Base-by-base conservation (phyloP, 2,329 filamentous ascomycete genomes). In the Sclerotiophoma versabilis region DNA sequence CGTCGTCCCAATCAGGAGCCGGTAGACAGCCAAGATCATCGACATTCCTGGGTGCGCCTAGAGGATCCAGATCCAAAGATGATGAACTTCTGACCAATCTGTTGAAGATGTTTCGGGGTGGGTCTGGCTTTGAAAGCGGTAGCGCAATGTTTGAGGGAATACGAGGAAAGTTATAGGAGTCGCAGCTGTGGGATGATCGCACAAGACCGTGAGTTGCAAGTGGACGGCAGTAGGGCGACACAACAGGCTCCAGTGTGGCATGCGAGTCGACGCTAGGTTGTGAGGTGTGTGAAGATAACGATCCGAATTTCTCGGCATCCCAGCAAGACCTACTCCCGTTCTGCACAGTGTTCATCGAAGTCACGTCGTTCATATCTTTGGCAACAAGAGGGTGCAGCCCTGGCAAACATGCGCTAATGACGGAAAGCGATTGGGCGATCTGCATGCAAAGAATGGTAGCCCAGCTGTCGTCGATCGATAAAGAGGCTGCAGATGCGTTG, bases 151-250 rank as follows among this genome's bases (percentile, higher is more conserved):
- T 66, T 1, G 54, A 29, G 0, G 64, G 59, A 7, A 68, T 58
- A 22, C 58, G 57, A 34, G 66, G 45, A 37, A 57, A 42, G 59
- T 54, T 34, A 25, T 68, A 62, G 2, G 62, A 63, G 25, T 60
- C 52, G 10, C 57, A 54, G 36, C 65, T 67, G 17, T 54, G 59
- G 3, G 63, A 62, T 1, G 64, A 57, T 11, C 58, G 61, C 22
- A 66, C 65, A 4, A 72, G 63, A 14, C 68, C 68, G 19, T 68
- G 65, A 0, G 69, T 72, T 10, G 65, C 68, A 0, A 72, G 51
- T 2, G 69, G 68, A 11, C 51, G 57, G 51, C 68, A 70, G 33
- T 70, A 72, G 2, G 59, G 51, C 34, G 53, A 50, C 14, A 47
- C 45, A 2, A 29, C 38, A 5, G 51, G 45, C n/a, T 37, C 33